Conservation (phyloP, 495 filamentous ascomycete genomes). For the Viridothelium virens region DNA sequence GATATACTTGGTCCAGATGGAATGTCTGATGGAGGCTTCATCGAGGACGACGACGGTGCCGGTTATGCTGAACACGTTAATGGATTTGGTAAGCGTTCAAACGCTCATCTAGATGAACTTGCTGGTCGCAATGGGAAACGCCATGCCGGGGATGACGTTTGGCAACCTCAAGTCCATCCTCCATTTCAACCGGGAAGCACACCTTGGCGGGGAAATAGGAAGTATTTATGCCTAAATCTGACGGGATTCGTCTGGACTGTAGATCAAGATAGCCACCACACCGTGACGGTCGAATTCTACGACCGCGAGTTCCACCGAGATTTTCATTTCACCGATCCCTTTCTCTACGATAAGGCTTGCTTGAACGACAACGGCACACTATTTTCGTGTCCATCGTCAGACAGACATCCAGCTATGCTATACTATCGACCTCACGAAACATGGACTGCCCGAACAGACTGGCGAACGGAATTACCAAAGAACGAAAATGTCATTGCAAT, state of each 20-base stretch:
- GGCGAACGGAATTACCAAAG: slow-evolving; percentile 73
- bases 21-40: slow-evolving; percentile 49
- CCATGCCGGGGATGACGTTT: slow-evolving; percentile 39
- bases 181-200: slow-evolving; percentile 91
- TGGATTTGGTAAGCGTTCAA: slow-evolving; percentile 51
- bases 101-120: slow-evolving; percentile 44
- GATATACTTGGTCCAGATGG: slow-evolving; percentile 48
- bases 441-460: slow-evolving; percentile 85
- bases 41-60: slow-evolving; percentile 91
- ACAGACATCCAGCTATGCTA: slow-evolving; percentile 59
- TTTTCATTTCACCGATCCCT: slow-evolving; percentile 96
- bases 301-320: slow-evolving; percentile 84
- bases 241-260: slow-evolving; percentile 95
- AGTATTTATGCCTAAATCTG: slow-evolving; percentile 88
- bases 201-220: slow-evolving; percentile 86
- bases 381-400: slow-evolving; percentile 67
- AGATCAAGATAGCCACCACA: slow-evolving; percentile 88
- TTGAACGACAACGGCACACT: slow-evolving; percentile 75
- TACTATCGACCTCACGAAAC: slow-evolving; percentile 96
- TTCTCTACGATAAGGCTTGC: slow-evolving; percentile 93
- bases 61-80: slow-evolving; percentile 69
- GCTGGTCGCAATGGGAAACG: slow-evolving; percentile 54
- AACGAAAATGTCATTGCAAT: slow-evolving; percentile 78
- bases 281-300: slow-evolving; percentile 95
- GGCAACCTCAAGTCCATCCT: slow-evolving; percentile 65